Base-by-base conservation (phyloP, 148 eudicot genomes). In the Chenopodium formosanum region DNA sequence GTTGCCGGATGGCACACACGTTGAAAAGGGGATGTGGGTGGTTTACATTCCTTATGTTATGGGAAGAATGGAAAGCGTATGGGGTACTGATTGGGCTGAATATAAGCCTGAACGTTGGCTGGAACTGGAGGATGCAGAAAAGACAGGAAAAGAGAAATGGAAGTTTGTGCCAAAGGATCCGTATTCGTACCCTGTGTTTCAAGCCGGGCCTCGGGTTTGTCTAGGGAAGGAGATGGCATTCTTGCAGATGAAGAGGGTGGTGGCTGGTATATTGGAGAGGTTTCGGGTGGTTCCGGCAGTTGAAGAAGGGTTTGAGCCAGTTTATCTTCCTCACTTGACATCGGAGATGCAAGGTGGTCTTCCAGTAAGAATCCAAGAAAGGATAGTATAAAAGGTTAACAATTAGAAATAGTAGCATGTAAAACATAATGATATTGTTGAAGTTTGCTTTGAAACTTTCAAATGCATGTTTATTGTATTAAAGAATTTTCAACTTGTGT, bases 191-290 rank as follows among this genome's bases (percentile, higher is more conserved):
- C 89, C 90, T 62, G 88, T 86, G 65, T 88, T 90, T 73, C 89
- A 88, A 66, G 90, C 92, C 2, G 91, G 91, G 17, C 92, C 90
- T 1, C 84, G 90, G 74, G 66, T 85, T 79, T 88, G 89, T 77
- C 83, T 88, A 29, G 92, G 90, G 37, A 88, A 85, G 82, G 88
- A 88, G 25, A 86, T 90, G 90, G 89, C 89, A 6, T 81, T 85
- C 27, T 71, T 88, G 81, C 89, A 90, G 48, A 90, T 90, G 92
- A 90, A 90, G 87, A 84, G 81, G 72, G 83, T 88, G 70, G 83
- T 83, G 8, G 81, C 89, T 5, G 84, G 86, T 9, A 74, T 90
- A 50, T 72, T 90, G 66, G 77, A 65, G 63, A 68, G 79, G 84
- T 90, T 90, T 34, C 76, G 31, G 83, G 84, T 90, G 81, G 86